Base-by-base conservation (phyloP, 129 eudicot genomes). In the Sambucus nigra region DNA sequence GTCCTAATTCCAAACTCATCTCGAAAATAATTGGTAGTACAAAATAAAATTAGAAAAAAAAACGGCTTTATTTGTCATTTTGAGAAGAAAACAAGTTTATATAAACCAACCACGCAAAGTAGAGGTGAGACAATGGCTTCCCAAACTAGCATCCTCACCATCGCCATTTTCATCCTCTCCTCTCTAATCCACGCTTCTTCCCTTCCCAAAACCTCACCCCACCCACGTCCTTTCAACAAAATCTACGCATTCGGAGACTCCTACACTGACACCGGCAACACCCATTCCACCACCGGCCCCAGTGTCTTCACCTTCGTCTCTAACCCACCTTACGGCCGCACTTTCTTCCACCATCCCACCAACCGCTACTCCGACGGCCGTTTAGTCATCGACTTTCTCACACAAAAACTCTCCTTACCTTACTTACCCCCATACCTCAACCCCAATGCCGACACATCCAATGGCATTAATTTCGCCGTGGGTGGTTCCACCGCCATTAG, bases 301-400 rank as follows among this genome's bases (percentile, higher is more conserved):
- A 35, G 49, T 22, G 68, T 60, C 14, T 89, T 78, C 68, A 53
- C 46, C 28, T 71, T 51, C 59, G 95, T 71, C 1, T 84, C 97
- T 7, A 80, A 75, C 68, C 74, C 46, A 2, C 97, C 97, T 0
- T 88, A 84, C 64, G 97, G 97, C 28, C 52, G 59, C 45, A 88
- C 97, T 32, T 88, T 68, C 71, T 88, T 88, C 80, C 94, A 78
- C 84, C 85, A 53, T 77, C 78, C 97, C 49, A 84, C 97, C 25
- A 84, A 89, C 77, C 79, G 95, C 25, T 89, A 78, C 78, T 84
- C 93, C 11, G 95, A 88, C 11, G 97, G 97, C 47, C 84, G 95
- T 31, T 69, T 84, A 0, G 85, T 84, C 51, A 84, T 89, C 24
- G 97, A 89, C 60, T 89, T 89, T 28, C 69, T 89, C 0, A 66